Base-by-base conservation (phyloP, 2,329 filamentous ascomycete species). In the Fusarium chaquense region DNA sequence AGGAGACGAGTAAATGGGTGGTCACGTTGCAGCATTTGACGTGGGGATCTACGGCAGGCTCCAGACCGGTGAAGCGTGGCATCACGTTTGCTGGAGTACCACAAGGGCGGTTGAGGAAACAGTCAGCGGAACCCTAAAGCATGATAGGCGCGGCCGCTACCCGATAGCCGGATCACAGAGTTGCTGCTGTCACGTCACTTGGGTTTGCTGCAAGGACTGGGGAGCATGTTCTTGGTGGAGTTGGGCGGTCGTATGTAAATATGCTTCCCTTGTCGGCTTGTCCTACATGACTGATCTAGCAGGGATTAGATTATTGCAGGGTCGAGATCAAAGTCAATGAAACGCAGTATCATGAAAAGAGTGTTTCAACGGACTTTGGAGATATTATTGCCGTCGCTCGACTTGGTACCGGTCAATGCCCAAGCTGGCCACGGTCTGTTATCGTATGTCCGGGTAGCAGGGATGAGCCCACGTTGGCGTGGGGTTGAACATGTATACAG, bases 41-140 rank as follows among this genome's bases (percentile, higher is more conserved):
- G 61, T 64, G 60, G 58, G 65, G 61, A 71, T 72, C 52, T 66
- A 67, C 63, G 66, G 63, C 62, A 63, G 52, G 69, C 64, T 64
- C 69, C 67, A 57, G 69, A 75, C 73, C 73, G 73, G 73, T 75
- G 60, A 75, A 60, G 59, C 55, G 63, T 62, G 62, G 67, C 67
- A 65, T 71, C 55, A 33, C 46, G 58, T 62, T 49, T 71, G 38
- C 58, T 62, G 41, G 57, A 49, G 58, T 60, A 58, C 62, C 72
- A 72, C 56, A 59, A 71, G 49, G 50, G 35, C 64, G 65, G 58
- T 53, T 65, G 55, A 69, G 52, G 38, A 54, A 70, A 71, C 59
- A 55, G 40, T 58, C 33, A 24, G 50, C 51, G 38, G 50, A 40
- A 55, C 38, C n/a, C 10, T 22, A 36, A 46, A 41, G n/a, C 22